Evolutionary conservation across 345 rosid genomes (phyloP).

Genomic region (Ceriops zippeliana): DNA sequence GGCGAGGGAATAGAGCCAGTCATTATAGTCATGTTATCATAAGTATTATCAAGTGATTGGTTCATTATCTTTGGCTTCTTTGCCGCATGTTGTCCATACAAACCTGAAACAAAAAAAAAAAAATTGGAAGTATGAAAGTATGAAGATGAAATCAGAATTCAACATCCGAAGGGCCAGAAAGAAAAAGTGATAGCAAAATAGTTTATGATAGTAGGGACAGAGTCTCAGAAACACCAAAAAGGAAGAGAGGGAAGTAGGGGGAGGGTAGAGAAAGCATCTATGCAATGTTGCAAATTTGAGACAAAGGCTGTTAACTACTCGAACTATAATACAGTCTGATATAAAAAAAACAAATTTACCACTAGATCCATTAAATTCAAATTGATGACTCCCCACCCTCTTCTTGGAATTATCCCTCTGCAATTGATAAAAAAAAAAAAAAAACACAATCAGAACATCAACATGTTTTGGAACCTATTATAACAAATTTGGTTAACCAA

Average conservation of each 20-base stretch:
- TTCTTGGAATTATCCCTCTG: conserved; percentile 77
- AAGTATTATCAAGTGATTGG: conserved; percentile 55
- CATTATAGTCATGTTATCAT: conserved; percentile 51
- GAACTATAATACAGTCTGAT: conserved; percentile 3
- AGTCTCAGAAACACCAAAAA: no score
- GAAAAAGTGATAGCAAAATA: background rate
- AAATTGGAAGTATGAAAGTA: conserved; percentile 5
- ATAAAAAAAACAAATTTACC: conserved; percentile 35
- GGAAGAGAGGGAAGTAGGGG: no score
- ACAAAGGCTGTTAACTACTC: conserved; percentile 7
- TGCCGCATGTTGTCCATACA: conserved; percentile 58
- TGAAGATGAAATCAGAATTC: conserved; percentile 4
- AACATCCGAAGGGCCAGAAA: background rate
- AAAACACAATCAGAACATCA: conserved; percentile 11
- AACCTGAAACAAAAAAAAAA: conserved; percentile 42
- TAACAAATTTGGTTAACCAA: background rate
- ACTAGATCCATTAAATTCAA: conserved; percentile 68
- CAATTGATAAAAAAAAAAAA: conserved; percentile 15
- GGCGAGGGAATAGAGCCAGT: conserved; percentile 77
- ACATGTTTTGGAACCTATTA: background rate
- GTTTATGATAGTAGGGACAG: background rate
- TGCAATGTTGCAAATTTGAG: no score
- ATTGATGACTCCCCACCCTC: conserved; percentile 67
- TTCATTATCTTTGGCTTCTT: conserved; percentile 79
- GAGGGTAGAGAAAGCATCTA: no score